A percentile compares a stretch with the other conserved stretches of the same genome.
phyloP scores from a whole-genome alignment of 805 yeast species.

The Candida railenensis region DNA sequence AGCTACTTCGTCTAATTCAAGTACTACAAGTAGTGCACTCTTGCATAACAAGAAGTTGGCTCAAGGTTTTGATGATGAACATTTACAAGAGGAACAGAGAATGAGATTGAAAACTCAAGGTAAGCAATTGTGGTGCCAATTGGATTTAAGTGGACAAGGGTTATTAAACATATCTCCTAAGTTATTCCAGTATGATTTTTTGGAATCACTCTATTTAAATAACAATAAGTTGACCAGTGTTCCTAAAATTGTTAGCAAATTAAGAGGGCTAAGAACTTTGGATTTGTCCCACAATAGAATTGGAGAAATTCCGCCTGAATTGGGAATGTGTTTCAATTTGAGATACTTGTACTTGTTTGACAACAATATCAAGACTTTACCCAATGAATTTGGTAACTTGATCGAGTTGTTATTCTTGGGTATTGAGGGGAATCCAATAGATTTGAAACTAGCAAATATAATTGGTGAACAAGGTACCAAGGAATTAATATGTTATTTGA shows the following conservation, averaged over 20 bases:
- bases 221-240: slow-evolving; percentile 73
- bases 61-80: slow-evolving; percentile 53
- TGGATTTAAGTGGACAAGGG: slow-evolving; percentile 91
- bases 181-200: slow-evolving; percentile 76
- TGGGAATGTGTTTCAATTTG: slow-evolving; percentile 79
- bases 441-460: slow-evolving; percentile 59
- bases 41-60: slow-evolving; percentile 43
- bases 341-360: slow-evolving; percentile 85
- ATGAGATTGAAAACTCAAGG: slow-evolving; percentile 58
- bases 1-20: slow-evolving; percentile 30
- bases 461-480: slow-evolving; percentile 81
- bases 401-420: slow-evolving; percentile 86
- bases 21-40: slow-evolving; percentile 28
- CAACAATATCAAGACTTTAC: slow-evolving; percentile 72
- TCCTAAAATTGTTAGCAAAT: slow-evolving; percentile 66
- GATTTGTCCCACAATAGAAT: slow-evolving; percentile 82
- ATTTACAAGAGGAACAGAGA: slow-evolving; percentile 54
- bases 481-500: slow-evolving; percentile 72
- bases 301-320: slow-evolving; percentile 72
- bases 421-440: slow-evolving; percentile 88
- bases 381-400: slow-evolving; percentile 81
- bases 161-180: slow-evolving; percentile 67
- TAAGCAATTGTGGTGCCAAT: slow-evolving; percentile 89
- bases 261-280: slow-evolving; percentile 73
- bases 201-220: slow-evolving; percentile 82